Conservation (phyloP, 345 rosid species). For the Mercurialis annua region DNA sequence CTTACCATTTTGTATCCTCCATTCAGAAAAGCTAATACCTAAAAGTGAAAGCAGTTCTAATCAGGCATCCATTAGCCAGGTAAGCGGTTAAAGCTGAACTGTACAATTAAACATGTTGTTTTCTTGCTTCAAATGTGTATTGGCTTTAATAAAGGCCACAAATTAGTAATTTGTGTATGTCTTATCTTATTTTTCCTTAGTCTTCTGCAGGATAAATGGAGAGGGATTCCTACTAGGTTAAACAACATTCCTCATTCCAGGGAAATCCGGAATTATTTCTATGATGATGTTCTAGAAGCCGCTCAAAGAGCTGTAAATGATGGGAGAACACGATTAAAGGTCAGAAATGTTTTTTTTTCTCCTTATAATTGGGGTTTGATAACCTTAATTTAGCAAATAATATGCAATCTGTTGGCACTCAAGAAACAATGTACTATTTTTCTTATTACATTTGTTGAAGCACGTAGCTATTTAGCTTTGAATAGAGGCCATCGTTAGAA, state of each 20-base stretch:
- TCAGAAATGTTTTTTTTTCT: slow-evolving; percentile 25
- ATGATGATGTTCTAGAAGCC: slow-evolving; percentile 76
- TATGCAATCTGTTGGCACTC: background rate
- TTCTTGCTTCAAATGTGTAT: slow-evolving; percentile 1
- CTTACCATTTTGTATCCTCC: slow-evolving; percentile 13
- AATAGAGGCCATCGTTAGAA: background rate
- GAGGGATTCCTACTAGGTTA: slow-evolving; percentile 89
- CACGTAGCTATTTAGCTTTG: background rate
- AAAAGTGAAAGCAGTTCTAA: slow-evolving; percentile 29
- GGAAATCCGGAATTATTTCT: slow-evolving; percentile 85
- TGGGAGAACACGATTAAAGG: slow-evolving; percentile 76
- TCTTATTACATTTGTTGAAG: too few species aligned
- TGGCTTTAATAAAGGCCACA: background rate
- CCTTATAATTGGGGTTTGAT: slow-evolving; percentile 3
- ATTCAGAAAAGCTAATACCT: slow-evolving; percentile 34
- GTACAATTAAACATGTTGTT: background rate
- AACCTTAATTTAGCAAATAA: slow-evolving; percentile 7
- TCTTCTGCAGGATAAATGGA: slow-evolving; percentile 71
- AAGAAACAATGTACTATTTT: background rate
- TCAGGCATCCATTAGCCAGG: slow-evolving; percentile 45
- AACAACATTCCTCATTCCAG: slow-evolving; percentile 95
- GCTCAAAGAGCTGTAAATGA: slow-evolving; percentile 65
- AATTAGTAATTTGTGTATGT: slow-evolving; percentile 19
- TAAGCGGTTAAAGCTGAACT: slow-evolving; percentile 17
- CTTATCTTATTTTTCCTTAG: slow-evolving; percentile 35